Percentiles rank a stretch among this genome's conserved stretches.
Evolutionary conservation across 73 alveolate genomes (phyloP).

Genomic region (Paramecium primaurelia): DNA sequence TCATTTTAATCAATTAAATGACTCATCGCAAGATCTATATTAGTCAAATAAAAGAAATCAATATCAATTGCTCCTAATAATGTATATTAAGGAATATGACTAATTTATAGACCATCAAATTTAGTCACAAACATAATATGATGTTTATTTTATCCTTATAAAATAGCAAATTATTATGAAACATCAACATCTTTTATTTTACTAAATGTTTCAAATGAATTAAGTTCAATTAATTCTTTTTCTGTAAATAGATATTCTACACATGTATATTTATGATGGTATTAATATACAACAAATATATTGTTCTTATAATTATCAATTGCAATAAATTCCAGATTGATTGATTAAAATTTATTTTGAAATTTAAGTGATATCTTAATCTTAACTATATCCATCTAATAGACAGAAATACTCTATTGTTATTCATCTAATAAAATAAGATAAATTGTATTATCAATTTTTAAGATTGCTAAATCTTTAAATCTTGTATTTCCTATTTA

Average conservation of each 20-base stretch:
- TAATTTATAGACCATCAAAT: neutral
- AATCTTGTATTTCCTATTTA: neutral
- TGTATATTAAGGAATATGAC: neutral
- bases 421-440: neutral
- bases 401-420: neutral
- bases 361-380: neutral
- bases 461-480: neutral
- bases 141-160: slow-evolving; percentile 15
- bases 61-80: neutral
- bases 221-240: neutral
- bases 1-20: neutral
- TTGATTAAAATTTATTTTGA: neutral
- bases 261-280: neutral
- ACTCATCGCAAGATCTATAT: neutral
- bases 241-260: neutral
- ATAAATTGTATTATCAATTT: neutral
- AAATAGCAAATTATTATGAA: neutral
- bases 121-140: neutral
- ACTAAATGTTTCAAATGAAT: neutral
- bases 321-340: neutral
- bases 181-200: slow-evolving; percentile 24
- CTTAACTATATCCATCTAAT: neutral
- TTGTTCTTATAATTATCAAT: neutral
- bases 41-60: neutral
- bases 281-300: neutral